phyloP scores from a whole-genome alignment of 805 yeast species.

The Metschnikowia bowlesiae region DNA sequence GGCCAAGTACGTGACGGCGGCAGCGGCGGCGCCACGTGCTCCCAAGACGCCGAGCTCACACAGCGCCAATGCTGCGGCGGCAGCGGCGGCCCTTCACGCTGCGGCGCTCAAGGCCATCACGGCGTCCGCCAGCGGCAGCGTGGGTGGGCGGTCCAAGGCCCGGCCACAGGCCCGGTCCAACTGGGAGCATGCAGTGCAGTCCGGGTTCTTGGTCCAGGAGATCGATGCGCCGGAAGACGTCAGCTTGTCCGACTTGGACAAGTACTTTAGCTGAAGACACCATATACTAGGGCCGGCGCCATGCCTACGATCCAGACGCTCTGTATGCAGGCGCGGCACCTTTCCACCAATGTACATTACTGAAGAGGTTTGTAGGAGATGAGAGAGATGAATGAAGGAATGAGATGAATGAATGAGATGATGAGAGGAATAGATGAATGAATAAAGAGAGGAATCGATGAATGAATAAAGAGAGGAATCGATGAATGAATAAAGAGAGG shows the following conservation, averaged over 20 bases:
- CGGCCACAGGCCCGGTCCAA: slow-evolving; percentile 36
- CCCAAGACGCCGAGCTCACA: slow-evolving; percentile 57
- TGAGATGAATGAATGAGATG: no score
- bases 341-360: slow-evolving; percentile 1
- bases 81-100: slow-evolving; percentile 70
- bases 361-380: no score
- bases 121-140: slow-evolving; percentile 27
- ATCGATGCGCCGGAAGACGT: slow-evolving; percentile 76
- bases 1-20: slow-evolving; percentile 55
- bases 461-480: no score
- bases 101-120: slow-evolving; percentile 53
- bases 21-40: slow-evolving; percentile 79
- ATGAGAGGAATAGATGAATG: no score
- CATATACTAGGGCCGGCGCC: not conserved
- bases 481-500: no score
- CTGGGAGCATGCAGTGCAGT: slow-evolving; percentile 71
- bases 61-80: slow-evolving; percentile 63
- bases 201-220: slow-evolving; percentile 74
- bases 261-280: slow-evolving; percentile 27
- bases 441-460: no score
- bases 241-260: slow-evolving; percentile 60
- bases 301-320: not conserved
- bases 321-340: slow-evolving; percentile 1
- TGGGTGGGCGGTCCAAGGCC: slow-evolving; percentile 9
- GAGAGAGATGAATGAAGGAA: no score